Evolutionary conservation across 768 basidiomycete species (phyloP).

Genomic region (Guyanaporus albipodus): DNA sequence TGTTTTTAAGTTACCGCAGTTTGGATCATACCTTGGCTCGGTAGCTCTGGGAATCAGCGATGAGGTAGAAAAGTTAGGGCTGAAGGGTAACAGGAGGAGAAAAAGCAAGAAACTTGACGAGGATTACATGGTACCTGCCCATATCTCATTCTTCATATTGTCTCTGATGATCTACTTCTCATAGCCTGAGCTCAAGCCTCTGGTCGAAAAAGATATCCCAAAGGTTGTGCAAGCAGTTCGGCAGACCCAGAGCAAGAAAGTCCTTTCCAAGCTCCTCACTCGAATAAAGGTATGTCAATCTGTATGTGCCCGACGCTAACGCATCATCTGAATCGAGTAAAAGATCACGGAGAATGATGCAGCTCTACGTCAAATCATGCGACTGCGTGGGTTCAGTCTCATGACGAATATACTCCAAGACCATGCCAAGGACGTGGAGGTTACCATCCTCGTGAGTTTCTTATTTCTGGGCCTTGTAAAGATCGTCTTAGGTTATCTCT

Average conservation of each 20-base stretch:
- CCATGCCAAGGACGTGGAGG: constrained; percentile 61
- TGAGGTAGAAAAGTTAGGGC: constrained; percentile 74
- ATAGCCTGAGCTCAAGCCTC: constrained; percentile 74
- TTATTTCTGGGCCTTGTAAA: neutral
- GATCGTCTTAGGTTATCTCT: neutral
- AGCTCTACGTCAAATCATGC: constrained; percentile 80
- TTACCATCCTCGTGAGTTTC: constrained; percentile 61
- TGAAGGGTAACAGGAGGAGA: constrained; percentile 88
- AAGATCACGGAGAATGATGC: constrained; percentile 84
- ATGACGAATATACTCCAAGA: constrained; percentile 90
- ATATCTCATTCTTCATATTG: neutral
- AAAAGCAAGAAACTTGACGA: constrained; percentile 92
- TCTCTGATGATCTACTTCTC: constrained; percentile 1
- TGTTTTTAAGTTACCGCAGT: neutral
- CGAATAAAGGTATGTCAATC: constrained; percentile 74
- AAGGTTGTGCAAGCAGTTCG: constrained; percentile 90
- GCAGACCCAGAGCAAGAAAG: constrained; percentile 79
- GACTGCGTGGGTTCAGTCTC: constrained; percentile 86
- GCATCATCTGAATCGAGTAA: neutral
- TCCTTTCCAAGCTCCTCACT: constrained; percentile 77
- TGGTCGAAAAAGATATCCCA: constrained; percentile 76
- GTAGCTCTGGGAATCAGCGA: constrained; percentile 91
- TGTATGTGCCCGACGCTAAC: neutral
- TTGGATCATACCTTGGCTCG: neutral
- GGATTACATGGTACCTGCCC: constrained; percentile 71